phyloP scores from a whole-genome alignment of 345 rosid genomes.

The Rhodomyrtus tomentosa region DNA sequence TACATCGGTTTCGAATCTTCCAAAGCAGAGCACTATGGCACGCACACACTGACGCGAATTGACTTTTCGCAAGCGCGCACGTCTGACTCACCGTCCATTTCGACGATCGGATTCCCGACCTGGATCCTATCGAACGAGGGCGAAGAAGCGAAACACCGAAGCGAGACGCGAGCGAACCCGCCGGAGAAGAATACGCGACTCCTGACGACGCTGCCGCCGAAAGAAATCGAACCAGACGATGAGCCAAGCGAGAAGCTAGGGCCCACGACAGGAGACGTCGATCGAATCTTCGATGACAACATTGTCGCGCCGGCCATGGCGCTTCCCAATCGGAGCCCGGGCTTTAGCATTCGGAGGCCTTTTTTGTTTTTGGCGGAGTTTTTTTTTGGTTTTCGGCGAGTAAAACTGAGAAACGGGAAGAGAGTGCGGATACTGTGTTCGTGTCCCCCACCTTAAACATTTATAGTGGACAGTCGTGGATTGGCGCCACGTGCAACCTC shows the following conservation, averaged over 20 bases:
- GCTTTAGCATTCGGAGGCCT: constrained; percentile 7
- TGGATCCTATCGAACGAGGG: constrained; percentile 20
- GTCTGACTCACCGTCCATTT: constrained; percentile 25
- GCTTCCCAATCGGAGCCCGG: background rate
- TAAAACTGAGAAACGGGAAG: background rate
- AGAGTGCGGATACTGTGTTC: background rate
- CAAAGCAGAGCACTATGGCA: background rate
- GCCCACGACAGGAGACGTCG: background rate
- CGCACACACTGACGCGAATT: background rate
- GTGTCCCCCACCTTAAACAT: background rate
- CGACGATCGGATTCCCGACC: constrained; percentile 28
- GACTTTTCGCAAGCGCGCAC: background rate
- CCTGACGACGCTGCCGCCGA: background rate
- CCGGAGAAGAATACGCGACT: constrained; percentile 5
- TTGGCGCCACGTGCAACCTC: background rate
- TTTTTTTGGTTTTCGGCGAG: background rate
- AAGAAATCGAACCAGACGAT: background rate
- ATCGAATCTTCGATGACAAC: constrained; percentile 10
- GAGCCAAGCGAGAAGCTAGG: background rate
- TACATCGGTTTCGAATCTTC: background rate
- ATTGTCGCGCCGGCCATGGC: constrained; percentile 16
- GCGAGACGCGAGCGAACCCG: constrained; percentile 7
- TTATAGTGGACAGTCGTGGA: background rate
- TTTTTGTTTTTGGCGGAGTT: too few species aligned
- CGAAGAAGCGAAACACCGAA: constrained; percentile 21